These are phyloP conservation scores for Dujonia santamariae DNA, from an alignment of 1,139 yeast species.

Conservation along the genomic window DNA sequence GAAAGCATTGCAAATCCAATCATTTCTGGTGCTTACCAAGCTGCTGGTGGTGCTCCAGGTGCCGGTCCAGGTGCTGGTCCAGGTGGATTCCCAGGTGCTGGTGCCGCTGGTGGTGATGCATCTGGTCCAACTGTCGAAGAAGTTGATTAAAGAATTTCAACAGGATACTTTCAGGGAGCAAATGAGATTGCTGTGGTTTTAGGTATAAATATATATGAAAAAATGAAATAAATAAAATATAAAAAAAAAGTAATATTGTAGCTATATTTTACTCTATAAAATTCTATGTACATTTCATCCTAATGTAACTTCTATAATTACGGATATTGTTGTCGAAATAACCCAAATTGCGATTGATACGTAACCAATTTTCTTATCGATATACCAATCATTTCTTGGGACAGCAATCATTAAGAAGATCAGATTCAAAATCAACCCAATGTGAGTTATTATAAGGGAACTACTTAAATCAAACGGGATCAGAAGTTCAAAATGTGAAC, in stretches of 20 bases:
- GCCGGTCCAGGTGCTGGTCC: conserved; percentile 43
- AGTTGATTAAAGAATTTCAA: conserved; percentile 46
- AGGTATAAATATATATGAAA: conserved; percentile 6
- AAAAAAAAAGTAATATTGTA: not conserved
- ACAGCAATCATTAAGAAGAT: conserved; percentile 50
- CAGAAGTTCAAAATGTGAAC: conserved; percentile 14
- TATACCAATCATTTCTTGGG: conserved; percentile 64
- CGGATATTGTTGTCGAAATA: conserved; percentile 41
- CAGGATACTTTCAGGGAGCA: too few species aligned
- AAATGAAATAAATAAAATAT: not conserved
- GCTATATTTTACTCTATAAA: not conserved
- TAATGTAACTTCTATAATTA: conserved; percentile 19
- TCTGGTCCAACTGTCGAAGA: conserved; percentile 72
- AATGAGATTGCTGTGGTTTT: too few species aligned
- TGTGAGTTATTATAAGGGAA: conserved; percentile 43
- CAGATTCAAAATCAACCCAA: conserved; percentile 54
- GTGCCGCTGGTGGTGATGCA: conserved; percentile 33
- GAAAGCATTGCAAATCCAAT: conserved; percentile 66
- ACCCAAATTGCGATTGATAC: conserved; percentile 56
- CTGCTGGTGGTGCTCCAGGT: conserved; percentile 43
- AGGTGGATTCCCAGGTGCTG: conserved; percentile 31
- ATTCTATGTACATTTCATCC: not conserved
- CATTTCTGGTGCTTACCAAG: conserved; percentile 58
- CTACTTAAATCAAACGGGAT: conserved; percentile 28
- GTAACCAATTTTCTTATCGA: conserved; percentile 57